Base-by-base conservation (phyloP, 768 basidiomycete species). In the Xerocomellus amylosporus region DNA sequence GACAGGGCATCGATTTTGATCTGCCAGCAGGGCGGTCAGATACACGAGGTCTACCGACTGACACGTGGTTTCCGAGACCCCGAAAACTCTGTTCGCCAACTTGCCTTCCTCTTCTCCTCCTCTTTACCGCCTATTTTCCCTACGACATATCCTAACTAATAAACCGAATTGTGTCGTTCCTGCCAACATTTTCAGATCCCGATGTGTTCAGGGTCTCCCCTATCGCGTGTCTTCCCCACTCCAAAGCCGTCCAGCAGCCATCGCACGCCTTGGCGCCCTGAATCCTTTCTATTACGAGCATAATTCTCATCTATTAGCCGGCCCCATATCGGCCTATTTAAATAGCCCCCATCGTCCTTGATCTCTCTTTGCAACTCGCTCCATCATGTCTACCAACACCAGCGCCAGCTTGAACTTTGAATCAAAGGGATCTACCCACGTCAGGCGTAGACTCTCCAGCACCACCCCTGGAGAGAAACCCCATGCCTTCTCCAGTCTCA, bases 401-500 rank as follows among this genome's bases (percentile, higher is more conserved):
- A 60, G 69, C 69, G 41, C 71, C 59, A 56, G 72, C 66, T 71
- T 78, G 38, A 65, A 74, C 34, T 90, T 91, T 65, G 66, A 80
- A 64, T 88, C 87, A 41, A 78, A 84, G 53, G 64, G 82, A n/a
- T 86, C 87, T 41, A 75, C 75, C 45, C 82, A 80, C 48, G 76
- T 82, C 50, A 77, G 84, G 55, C 81, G 86, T 65, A 83, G 88
- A 73, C 82, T 91, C 47, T 88, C 87, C 39, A 85, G 77, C 64
- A 73, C 73, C 54, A 71, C 78, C 52, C 63, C 74, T 44, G 69
- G 72, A 7, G 74, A 68, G 43, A 80, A 74, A 67, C 88, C 87
- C 54, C 64, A 78, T 19, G 75, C 78, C 22, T 87, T 79, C 67
- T 75, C 85, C 55, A 85, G 82, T 60, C 78, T 90, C 61, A 85